Conservation (phyloP, 208 protist genomes). For the Trypanosoma lewisi region DNA sequence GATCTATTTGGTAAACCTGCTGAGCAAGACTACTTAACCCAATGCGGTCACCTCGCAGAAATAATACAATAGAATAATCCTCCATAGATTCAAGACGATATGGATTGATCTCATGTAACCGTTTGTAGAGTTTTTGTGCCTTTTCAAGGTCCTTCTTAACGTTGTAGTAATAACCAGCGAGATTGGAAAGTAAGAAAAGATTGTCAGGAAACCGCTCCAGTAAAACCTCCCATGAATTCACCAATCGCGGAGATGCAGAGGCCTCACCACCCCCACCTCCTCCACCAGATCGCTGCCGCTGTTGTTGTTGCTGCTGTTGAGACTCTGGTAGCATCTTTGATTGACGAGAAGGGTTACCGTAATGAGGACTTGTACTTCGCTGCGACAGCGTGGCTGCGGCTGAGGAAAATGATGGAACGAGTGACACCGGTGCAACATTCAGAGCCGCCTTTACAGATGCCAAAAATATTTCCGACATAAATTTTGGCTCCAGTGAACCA, state of each 20-base stretch:
- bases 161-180: conserved; percentile 87
- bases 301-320: background rate
- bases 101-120: conserved; percentile 79
- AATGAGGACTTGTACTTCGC: conserved; percentile 17
- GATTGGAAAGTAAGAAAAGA: conserved; percentile 72
- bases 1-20: conserved; percentile 87
- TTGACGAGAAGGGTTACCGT: background rate
- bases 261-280: conserved; percentile 1
- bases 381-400: background rate
- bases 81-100: conserved; percentile 92
- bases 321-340: background rate
- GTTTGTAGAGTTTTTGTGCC: conserved; percentile 86
- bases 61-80: conserved; percentile 97
- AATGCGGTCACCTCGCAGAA: conserved; percentile 88
- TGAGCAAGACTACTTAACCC: conserved; percentile 92
- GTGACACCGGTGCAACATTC: conserved; percentile 50
- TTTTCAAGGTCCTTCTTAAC: conserved; percentile 79
- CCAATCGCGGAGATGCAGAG: conserved; percentile 2
- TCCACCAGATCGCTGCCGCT: background rate
- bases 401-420: conserved; percentile 11
- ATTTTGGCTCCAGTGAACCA: conserved; percentile 28
- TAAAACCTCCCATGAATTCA: conserved; percentile 68
- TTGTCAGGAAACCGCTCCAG: conserved; percentile 60
- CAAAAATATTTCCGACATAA: conserved; percentile 76
- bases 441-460: conserved; percentile 56